Evolutionary conservation across 495 filamentous ascomycete species (phyloP).

Genomic region (Penicillium angulare): DNA sequence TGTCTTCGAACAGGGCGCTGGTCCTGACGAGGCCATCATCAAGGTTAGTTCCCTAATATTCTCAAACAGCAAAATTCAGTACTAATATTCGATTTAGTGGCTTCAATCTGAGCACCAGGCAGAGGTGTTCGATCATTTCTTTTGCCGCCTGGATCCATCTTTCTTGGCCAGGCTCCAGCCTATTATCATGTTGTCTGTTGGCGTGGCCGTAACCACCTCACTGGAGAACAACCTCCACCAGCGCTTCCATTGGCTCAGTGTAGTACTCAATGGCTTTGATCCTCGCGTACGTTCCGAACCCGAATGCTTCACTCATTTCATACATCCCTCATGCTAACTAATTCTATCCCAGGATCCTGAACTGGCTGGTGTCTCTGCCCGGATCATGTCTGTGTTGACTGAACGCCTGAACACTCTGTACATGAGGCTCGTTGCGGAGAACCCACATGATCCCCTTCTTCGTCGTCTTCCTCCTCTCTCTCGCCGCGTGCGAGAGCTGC

Average conservation of each 20-base stretch:
- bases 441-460: conserved; percentile 60
- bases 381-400: conserved; percentile 70
- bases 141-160: conserved; percentile 68
- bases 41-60: conserved; percentile 41
- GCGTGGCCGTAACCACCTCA: conserved; percentile 72
- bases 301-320: not conserved
- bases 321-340: not conserved
- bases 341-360: conserved; percentile 63
- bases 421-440: conserved; percentile 59
- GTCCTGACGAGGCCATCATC: conserved; percentile 53
- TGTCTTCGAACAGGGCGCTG: too few species aligned
- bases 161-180: conserved; percentile 68
- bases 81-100: conserved; percentile 60
- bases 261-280: conserved; percentile 58
- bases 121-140: conserved; percentile 77
- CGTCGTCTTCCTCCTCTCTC: conserved; percentile 59
- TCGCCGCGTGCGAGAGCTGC: conserved; percentile 54
- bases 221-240: conserved; percentile 63
- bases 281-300: conserved; percentile 36
- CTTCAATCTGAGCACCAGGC: conserved; percentile 74
- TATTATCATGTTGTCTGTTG: conserved; percentile 78
- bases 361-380: conserved; percentile 60
- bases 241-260: conserved; percentile 77
- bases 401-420: conserved; percentile 70
- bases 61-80: conserved; percentile 2